A percentile compares a stretch with the other conserved stretches of the same genome.
Evolutionary conservation across 2,329 filamentous ascomycete genomes (phyloP).

Genomic region (Nannizzia gypsea): DNA sequence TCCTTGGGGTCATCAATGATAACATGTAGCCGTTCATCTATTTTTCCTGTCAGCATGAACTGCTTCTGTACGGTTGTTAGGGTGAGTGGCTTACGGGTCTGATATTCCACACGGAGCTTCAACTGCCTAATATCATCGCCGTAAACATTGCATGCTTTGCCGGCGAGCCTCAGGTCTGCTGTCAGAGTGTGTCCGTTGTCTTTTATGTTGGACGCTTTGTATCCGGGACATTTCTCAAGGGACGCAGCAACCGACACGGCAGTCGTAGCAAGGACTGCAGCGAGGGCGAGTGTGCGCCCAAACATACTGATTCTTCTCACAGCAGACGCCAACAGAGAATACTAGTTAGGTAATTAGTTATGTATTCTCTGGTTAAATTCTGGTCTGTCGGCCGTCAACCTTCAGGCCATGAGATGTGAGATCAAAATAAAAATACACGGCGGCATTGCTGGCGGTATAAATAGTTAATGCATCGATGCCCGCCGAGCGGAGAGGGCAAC

Average conservation of each 20-base stretch:
- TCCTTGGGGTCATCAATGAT: conserved; percentile 53
- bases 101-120: conserved; percentile 45
- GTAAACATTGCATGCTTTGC: conserved; percentile 47
- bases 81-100: conserved; percentile 35
- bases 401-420: background rate
- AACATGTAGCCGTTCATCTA: conserved; percentile 51
- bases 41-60: background rate
- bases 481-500: background rate
- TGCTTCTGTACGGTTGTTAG: background rate
- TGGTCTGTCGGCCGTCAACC: background rate
- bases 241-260: background rate
- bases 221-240: conserved; percentile 14
- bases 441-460: background rate
- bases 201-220: conserved; percentile 12
- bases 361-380: too few species aligned
- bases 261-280: conserved; percentile 5
- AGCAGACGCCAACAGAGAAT: too few species aligned
- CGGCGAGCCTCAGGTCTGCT: conserved; percentile 57
- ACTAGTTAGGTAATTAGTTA: too few species aligned
- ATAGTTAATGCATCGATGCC: background rate
- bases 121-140: conserved; percentile 43
- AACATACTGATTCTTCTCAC: background rate
- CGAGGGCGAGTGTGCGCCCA: background rate
- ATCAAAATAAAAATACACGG: background rate
- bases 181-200: conserved; percentile 38